These are phyloP conservation scores for Rubia tinctorum DNA, from an alignment of 305 asterid species.

Conservation along the genomic window DNA sequence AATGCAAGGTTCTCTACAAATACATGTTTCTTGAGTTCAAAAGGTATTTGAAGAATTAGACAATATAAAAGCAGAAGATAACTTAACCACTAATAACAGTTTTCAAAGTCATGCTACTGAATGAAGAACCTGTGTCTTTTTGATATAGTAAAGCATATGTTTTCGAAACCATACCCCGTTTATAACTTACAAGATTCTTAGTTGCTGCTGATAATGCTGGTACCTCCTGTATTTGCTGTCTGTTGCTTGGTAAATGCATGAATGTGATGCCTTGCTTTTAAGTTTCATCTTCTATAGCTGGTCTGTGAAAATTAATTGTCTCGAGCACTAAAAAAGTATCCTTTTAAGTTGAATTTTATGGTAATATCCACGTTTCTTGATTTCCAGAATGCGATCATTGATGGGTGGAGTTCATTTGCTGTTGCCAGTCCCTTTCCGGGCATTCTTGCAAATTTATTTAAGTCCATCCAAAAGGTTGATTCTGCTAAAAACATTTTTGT, in stretches of 20 bases:
- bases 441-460: constrained; percentile 53
- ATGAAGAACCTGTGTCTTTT: neutral
- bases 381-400: constrained; percentile 66
- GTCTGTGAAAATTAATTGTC: neutral
- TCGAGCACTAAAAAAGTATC: neutral
- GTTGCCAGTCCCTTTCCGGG: constrained; percentile 79
- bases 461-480: constrained; percentile 59
- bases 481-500: neutral
- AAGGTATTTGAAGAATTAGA: neutral
- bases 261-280: neutral
- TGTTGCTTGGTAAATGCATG: neutral
- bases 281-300: neutral
- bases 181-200: neutral
- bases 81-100: neutral
- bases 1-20: constrained; percentile 55
- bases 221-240: neutral
- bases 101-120: neutral
- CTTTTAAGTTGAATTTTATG: neutral
- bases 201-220: neutral
- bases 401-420: constrained; percentile 85
- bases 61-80: neutral
- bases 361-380: neutral
- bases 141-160: neutral
- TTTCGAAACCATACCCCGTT: neutral
- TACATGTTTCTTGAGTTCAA: neutral